Percentiles rank a stretch among this genome's conserved stretches.
These are phyloP conservation scores for Xylaria sp. DNA, from an alignment of 2,329 filamentous ascomycete genomes.

Conservation along the genomic window DNA sequence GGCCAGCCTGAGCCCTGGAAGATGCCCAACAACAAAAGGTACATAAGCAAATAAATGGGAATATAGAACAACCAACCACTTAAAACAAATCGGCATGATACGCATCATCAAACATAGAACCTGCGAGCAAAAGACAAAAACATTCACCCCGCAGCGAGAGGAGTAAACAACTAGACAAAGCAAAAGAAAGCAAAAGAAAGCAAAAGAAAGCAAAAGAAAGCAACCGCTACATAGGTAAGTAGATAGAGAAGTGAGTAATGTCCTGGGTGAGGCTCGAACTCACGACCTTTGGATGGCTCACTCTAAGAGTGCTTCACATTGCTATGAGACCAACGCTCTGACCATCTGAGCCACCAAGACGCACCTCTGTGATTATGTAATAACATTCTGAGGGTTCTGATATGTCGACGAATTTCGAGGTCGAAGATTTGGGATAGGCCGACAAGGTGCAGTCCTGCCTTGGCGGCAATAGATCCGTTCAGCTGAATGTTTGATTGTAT, in stretches of 20 bases:
- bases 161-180: not conserved
- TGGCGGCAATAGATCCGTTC: no score
- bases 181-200: not conserved
- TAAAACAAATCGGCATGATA: no score
- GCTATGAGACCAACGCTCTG: slow-evolving; percentile 50
- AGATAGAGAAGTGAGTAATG: slow-evolving; percentile 32
- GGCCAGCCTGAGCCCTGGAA: not conserved
- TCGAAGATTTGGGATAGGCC: no score
- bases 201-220: not conserved
- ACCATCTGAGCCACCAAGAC: slow-evolving; percentile 49
- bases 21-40: slow-evolving; percentile 11
- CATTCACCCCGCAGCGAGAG: not conserved
- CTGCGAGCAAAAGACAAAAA: not conserved
- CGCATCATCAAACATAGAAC: no score
- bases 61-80: not conserved
- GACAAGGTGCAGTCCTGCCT: no score
- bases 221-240: no score
- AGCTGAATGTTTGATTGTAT: no score
- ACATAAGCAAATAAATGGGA: not conserved
- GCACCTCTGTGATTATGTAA: not conserved
- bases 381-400: not conserved
- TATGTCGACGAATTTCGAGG: not conserved
- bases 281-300: slow-evolving; percentile 50
- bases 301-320: slow-evolving; percentile 15
- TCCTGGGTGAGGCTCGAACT: slow-evolving; percentile 56